Percentiles rank a stretch among this genome's conserved stretches.
Conservation (phyloP, 208 protist species). For the Trypanosoma brucei region DNA sequence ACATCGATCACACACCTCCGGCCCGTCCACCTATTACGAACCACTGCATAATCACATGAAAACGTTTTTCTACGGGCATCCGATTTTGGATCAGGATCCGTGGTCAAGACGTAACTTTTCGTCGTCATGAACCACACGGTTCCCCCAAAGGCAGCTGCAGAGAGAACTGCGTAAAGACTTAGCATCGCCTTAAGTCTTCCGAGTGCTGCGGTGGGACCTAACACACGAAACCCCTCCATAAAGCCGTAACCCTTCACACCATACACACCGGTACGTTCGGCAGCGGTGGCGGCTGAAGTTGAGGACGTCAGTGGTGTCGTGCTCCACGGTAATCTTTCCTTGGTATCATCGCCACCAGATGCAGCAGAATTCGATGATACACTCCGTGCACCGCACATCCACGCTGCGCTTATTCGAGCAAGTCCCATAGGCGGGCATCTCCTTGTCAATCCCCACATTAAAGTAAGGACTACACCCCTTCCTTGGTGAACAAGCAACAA, state of each 20-base stretch:
- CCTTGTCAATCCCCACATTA: too few species aligned
- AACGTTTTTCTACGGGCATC: slow-evolving; percentile 52
- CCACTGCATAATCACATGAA: slow-evolving; percentile 60
- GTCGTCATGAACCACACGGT: slow-evolving; percentile 58
- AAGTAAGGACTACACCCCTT: too few species aligned
- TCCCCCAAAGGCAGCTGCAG: slow-evolving; percentile 18
- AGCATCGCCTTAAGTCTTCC: slow-evolving; percentile 17
- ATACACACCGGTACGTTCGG: slow-evolving; percentile 4
- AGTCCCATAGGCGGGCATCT: too few species aligned
- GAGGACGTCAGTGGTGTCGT: background rate
- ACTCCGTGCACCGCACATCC: too few species aligned
- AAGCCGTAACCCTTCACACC: slow-evolving; percentile 25
- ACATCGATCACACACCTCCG: slow-evolving; percentile 27
- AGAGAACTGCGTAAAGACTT: slow-evolving; percentile 30
- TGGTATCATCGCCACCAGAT: too few species aligned
- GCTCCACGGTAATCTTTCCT: background rate
- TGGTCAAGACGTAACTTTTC: slow-evolving; percentile 62
- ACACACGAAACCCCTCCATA: slow-evolving; percentile 36
- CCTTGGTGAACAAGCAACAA: too few species aligned
- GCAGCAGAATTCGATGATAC: too few species aligned
- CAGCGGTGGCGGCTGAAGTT: background rate
- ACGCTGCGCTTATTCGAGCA: too few species aligned
- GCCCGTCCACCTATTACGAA: slow-evolving; percentile 59
- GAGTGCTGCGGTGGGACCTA: slow-evolving; percentile 25
- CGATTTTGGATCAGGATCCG: slow-evolving; percentile 37